A percentile compares a stretch with the other conserved stretches of the same genome.
These are phyloP conservation scores for Waltiozyma sp. DNA, from an alignment of 1,139 yeast genomes.

Conservation along the genomic window DNA sequence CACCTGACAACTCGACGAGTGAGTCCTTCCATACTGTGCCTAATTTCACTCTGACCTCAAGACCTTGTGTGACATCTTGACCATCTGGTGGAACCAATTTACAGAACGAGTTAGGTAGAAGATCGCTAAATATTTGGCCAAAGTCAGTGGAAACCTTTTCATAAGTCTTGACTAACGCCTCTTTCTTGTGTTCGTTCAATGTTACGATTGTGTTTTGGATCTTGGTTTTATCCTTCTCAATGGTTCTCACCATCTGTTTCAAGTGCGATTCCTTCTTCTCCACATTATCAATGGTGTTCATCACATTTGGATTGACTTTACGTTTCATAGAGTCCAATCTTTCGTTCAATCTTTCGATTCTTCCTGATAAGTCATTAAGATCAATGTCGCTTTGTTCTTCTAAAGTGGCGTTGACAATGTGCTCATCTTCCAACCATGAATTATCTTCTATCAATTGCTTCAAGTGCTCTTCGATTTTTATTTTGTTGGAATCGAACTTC, in stretches of 20 bases:
- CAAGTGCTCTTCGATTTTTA: constrained; percentile 32
- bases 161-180: constrained; percentile 77
- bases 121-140: constrained; percentile 84
- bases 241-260: constrained; percentile 72
- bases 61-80: constrained; percentile 78
- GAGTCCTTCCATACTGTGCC: constrained; percentile 96
- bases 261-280: constrained; percentile 79
- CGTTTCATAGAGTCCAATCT: constrained; percentile 68
- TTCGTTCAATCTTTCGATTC: constrained; percentile 46
- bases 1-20: constrained; percentile 91
- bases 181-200: constrained; percentile 76
- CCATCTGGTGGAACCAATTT: constrained; percentile 76
- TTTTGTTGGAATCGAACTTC: constrained; percentile 36
- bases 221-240: constrained; percentile 82
- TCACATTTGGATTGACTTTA: constrained; percentile 78
- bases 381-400: constrained; percentile 54
- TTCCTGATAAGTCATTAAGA: constrained; percentile 48
- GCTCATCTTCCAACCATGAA: constrained; percentile 65
- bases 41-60: constrained; percentile 81
- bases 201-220: constrained; percentile 84
- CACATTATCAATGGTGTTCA: constrained; percentile 89
- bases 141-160: constrained; percentile 78
- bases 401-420: constrained; percentile 40
- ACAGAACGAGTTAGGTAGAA: constrained; percentile 85
- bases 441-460: constrained; percentile 42